A percentile compares a stretch with the other conserved stretches of the same genome.
Evolutionary conservation across 140 eudicot species (phyloP).

Genomic region (Oenanthe javanica): DNA sequence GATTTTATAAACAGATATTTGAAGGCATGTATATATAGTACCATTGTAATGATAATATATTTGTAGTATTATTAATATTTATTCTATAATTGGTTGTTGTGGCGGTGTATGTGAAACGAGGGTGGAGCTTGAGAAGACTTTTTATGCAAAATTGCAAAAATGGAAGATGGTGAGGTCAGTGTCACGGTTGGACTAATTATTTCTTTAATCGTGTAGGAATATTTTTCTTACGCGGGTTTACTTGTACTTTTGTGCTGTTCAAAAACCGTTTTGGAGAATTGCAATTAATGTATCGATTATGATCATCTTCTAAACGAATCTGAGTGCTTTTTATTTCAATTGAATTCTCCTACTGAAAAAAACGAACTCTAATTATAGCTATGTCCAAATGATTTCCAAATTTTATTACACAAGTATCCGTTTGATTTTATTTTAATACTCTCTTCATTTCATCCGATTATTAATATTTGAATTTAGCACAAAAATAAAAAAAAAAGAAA

Average conservation of each 20-base stretch:
- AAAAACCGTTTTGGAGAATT: neutral
- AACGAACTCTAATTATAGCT: too few species aligned
- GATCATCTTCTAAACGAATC: neutral
- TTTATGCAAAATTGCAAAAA: neutral
- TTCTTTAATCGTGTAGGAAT: neutral
- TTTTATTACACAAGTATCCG: too few species aligned
- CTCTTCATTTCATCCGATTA: too few species aligned
- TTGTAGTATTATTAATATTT: neutral
- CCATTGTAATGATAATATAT: neutral
- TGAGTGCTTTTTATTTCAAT: neutral
- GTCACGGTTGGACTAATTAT: neutral
- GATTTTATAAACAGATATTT: neutral
- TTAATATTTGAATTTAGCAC: too few species aligned
- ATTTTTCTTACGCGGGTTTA: neutral
- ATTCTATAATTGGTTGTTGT: neutral
- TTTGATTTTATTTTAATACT: too few species aligned
- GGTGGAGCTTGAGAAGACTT: neutral
- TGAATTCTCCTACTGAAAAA: neutral
- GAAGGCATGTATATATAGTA: neutral
- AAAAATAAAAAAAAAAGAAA: too few species aligned
- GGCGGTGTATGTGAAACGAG: neutral
- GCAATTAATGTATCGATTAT: neutral
- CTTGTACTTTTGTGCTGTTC: neutral
- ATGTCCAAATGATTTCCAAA: too few species aligned
- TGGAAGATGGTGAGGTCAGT: neutral